Conservation (phyloP, 2,329 filamentous ascomycete genomes). For the Xylogone sp. region DNA sequence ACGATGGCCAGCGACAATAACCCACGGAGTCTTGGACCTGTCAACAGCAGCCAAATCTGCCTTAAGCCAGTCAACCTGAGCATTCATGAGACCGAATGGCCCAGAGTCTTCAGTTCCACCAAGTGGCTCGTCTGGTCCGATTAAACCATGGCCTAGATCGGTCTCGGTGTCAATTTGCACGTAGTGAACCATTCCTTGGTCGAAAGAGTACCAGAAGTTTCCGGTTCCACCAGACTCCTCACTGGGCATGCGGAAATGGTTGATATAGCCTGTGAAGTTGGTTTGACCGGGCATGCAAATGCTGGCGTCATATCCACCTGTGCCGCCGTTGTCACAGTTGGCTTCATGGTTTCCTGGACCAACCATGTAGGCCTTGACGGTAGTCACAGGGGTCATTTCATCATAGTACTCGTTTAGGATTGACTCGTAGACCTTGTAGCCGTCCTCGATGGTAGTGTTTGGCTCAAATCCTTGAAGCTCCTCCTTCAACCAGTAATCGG, state of each 20-base stretch:
- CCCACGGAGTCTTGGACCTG: constrained; percentile 18
- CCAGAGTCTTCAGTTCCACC: constrained; percentile 40
- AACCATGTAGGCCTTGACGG: constrained; percentile 52
- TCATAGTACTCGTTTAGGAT: constrained; percentile 54
- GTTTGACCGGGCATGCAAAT: constrained; percentile 47
- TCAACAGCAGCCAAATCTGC: constrained; percentile 16
- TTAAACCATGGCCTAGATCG: constrained; percentile 46
- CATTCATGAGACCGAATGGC: constrained; percentile 37
- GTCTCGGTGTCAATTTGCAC: constrained; percentile 55
- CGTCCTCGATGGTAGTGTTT: constrained; percentile 40
- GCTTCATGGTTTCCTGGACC: constrained; percentile 59
- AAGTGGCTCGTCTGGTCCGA: constrained; percentile 37
- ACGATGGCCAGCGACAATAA: constrained; percentile 12
- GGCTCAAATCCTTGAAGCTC: constrained; percentile 28
- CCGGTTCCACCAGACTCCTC: constrained; percentile 41
- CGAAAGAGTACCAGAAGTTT: constrained; percentile 57
- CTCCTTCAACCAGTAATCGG: constrained; percentile 48
- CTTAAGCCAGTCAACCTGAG: constrained; percentile 43
- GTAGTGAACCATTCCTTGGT: constrained; percentile 53
- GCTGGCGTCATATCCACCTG: constrained; percentile 30
- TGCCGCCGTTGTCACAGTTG: constrained; percentile 31
- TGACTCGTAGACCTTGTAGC: constrained; percentile 47
- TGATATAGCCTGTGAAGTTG: constrained; percentile 57
- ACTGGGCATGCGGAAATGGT: constrained; percentile 50
- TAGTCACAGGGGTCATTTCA: constrained; percentile 48